These are phyloP conservation scores for Nakaseomyces sp. DNA, from an alignment of 1,139 yeast genomes.

Conservation along the genomic window DNA sequence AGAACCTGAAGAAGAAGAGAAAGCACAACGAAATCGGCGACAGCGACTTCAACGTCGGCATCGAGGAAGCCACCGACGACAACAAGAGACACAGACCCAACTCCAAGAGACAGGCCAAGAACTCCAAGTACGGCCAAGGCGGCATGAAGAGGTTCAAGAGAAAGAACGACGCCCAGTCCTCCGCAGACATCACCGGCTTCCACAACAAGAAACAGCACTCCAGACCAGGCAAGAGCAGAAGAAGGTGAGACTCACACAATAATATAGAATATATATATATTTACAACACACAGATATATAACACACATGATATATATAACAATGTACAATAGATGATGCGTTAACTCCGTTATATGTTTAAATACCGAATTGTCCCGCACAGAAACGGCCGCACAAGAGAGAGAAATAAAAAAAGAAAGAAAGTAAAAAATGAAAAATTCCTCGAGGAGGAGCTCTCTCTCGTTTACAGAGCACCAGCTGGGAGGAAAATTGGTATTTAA, in stretches of 20 bases:
- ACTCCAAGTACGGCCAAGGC: constrained; percentile 60
- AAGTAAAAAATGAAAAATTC: no score
- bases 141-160: constrained; percentile 70
- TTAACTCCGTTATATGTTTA: no score
- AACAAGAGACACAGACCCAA: constrained; percentile 40
- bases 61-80: constrained; percentile 57
- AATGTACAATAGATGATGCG: not conserved
- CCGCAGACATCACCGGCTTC: constrained; percentile 62
- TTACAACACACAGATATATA: no score
- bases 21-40: constrained; percentile 61
- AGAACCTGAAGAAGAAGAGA: constrained; percentile 80
- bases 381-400: no score
- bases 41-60: constrained; percentile 54
- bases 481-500: no score
- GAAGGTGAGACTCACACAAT: no score
- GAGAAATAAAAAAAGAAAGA: no score
- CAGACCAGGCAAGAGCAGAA: constrained; percentile 75
- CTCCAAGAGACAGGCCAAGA: constrained; percentile 58
- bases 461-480: no score
- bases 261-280: no score
- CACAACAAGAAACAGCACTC: constrained; percentile 46
- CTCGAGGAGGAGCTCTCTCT: no score
- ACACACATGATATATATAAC: no score
- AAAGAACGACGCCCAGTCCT: constrained; percentile 65
- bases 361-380: no score